These are phyloP conservation scores for Aristolochia contorta DNA, from an alignment of 164 flowering plant species.

Conservation along the genomic window DNA sequence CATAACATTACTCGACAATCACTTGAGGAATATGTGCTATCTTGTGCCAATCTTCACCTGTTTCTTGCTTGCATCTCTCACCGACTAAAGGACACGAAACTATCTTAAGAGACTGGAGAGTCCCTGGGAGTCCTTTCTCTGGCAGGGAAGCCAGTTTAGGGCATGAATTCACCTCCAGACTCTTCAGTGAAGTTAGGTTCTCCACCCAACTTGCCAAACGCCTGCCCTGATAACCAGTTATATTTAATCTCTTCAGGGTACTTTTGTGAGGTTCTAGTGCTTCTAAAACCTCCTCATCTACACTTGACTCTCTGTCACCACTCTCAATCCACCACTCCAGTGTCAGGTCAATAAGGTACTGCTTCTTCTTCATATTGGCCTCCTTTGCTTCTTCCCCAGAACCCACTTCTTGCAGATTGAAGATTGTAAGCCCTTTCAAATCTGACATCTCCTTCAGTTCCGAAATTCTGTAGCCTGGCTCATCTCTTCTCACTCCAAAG, in stretches of 20 bases:
- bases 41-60: no score
- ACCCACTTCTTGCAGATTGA: constrained; percentile 1
- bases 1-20: no score
- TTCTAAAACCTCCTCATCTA: not conserved
- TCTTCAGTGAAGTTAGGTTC: not conserved
- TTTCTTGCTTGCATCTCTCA: not conserved
- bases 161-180: not conserved
- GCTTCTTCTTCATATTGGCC: not conserved
- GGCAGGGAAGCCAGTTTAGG: not conserved
- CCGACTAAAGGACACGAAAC: not conserved
- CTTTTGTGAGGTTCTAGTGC: not conserved
- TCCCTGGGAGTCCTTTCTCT: not conserved
- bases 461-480: not conserved
- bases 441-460: constrained; percentile 1
- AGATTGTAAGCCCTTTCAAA: not conserved
- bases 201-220: constrained; percentile 3
- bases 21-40: no score
- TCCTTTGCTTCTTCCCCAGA: not conserved
- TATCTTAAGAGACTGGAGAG: not conserved
- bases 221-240: not conserved
- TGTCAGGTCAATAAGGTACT: not conserved
- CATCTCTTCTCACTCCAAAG: not conserved
- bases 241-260: not conserved
- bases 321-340: not conserved
- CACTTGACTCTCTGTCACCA: not conserved